phyloP scores from a whole-genome alignment of 2,329 filamentous ascomycete species.

The Phialocephala subalpina region DNA sequence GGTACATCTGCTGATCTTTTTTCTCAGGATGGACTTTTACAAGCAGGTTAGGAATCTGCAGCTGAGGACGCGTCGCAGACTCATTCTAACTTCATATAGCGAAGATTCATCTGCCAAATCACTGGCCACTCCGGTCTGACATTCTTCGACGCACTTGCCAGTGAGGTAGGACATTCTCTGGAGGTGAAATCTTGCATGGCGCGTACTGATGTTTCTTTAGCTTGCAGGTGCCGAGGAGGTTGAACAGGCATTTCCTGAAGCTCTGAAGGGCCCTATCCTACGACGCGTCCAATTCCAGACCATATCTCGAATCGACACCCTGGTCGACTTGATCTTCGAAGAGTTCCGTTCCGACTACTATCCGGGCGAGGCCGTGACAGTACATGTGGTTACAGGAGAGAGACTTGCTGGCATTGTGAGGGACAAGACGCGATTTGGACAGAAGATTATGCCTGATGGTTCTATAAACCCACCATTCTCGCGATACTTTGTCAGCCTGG shows the following conservation, averaged over 20 bases:
- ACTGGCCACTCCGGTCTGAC: conserved; percentile 90
- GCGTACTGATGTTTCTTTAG: conserved; percentile 53
- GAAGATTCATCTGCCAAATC: conserved; percentile 93
- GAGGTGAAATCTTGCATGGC: conserved; percentile 14
- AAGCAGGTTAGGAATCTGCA: conserved; percentile 70
- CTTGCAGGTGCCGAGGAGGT: conserved; percentile 85
- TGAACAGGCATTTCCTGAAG: conserved; percentile 89
- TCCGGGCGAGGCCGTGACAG: conserved; percentile 83
- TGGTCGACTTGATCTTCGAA: conserved; percentile 73
- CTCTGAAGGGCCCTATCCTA: conserved; percentile 88
- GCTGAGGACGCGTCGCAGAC: conserved; percentile 10
- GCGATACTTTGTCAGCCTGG: conserved; percentile 81
- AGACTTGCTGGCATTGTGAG: conserved; percentile 78
- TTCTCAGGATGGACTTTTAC: conserved; percentile 85
- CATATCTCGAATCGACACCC: conserved; percentile 86
- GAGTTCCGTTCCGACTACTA: conserved; percentile 92
- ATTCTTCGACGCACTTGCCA: conserved; percentile 91
- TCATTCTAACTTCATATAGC: conserved; percentile 47
- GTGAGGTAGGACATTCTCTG: conserved; percentile 71
- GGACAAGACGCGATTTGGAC: conserved; percentile 83
- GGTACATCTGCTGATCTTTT: conserved; percentile 42
- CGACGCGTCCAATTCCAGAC: conserved; percentile 92
- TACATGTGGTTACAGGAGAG: conserved; percentile 73
- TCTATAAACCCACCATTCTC: conserved; percentile 75
- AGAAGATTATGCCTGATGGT: conserved; percentile 70